phyloP scores from a whole-genome alignment of 208 protist species.

The Trypanosoma caninum region DNA sequence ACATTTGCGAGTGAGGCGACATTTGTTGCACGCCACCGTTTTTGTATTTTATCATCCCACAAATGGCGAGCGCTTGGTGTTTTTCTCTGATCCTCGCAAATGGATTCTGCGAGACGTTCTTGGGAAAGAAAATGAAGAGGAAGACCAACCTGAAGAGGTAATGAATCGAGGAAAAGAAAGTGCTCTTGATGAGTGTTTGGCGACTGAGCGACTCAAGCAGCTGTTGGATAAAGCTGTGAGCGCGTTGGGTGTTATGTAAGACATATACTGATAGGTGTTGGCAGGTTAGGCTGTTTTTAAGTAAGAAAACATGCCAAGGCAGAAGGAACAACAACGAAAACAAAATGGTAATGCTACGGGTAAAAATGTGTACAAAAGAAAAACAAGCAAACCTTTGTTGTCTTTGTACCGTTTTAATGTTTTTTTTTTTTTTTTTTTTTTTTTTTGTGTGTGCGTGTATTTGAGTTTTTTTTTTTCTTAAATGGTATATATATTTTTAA shows the following conservation, averaged over 20 bases:
- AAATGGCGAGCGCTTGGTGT: conserved; percentile 15
- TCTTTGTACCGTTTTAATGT: neutral
- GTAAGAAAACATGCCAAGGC: neutral
- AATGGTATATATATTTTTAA: neutral
- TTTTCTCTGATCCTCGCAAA: conserved; percentile 22
- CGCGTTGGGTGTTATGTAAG: neutral
- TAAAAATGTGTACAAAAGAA: neutral
- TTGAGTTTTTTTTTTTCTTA: neutral
- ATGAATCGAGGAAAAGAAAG: neutral
- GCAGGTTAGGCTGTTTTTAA: too few species aligned
- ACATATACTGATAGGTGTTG: too few species aligned
- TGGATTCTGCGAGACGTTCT: conserved; percentile 54
- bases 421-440: conserved; percentile 4
- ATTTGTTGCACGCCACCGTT: conserved; percentile 60
- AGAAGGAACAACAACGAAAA: neutral
- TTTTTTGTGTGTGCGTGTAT: neutral
- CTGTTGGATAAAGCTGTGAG: conserved; percentile 13
- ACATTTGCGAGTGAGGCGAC: conserved; percentile 38
- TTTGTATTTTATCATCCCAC: conserved; percentile 51
- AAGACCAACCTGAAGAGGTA: neutral
- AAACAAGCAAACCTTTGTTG: neutral
- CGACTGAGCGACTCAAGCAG: conserved; percentile 3
- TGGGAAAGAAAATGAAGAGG: neutral
- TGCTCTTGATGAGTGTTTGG: neutral
- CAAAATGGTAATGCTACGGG: neutral